phyloP scores from a whole-genome alignment of 306 rosid species.

The Begonia peltatifolia region DNA sequence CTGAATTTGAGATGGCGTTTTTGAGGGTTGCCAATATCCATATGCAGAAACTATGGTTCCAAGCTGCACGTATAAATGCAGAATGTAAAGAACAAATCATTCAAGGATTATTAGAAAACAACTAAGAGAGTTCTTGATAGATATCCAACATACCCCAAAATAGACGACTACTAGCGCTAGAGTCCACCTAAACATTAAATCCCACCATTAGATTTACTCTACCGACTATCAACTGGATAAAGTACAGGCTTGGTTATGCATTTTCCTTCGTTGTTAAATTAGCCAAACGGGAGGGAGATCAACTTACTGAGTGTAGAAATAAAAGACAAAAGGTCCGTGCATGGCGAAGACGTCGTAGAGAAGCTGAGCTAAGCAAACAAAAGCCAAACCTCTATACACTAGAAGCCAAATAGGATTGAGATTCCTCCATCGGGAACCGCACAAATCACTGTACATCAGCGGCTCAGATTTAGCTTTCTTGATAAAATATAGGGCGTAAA shows the following conservation, averaged over 20 bases:
- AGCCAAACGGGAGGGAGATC: neutral
- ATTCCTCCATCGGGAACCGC: constrained; percentile 8
- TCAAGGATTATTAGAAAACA: neutral
- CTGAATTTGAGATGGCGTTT: constrained; percentile 5
- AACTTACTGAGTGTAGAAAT: constrained; percentile 15
- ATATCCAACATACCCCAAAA: constrained; percentile 11
- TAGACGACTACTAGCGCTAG: constrained; percentile 12
- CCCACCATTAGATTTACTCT: neutral
- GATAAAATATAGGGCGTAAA: constrained; percentile 4
- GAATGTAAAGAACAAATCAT: neutral
- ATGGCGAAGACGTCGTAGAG: constrained; percentile 6
- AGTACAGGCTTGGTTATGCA: neutral
- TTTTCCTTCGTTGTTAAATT: neutral
- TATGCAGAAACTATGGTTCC: constrained; percentile 42
- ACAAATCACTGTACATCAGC: constrained; percentile 1
- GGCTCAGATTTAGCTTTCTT: constrained; percentile 6
- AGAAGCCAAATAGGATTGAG: constrained; percentile 13
- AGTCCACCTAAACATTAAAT: constrained; percentile 9
- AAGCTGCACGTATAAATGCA: neutral
- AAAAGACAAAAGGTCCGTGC: constrained; percentile 10
- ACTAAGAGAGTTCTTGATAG: neutral
- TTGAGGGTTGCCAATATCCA: constrained; percentile 14
- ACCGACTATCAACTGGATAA: neutral
- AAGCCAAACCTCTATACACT: constrained; percentile 12
- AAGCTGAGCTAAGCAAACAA: constrained; percentile 5